These are phyloP conservation scores for Raffaelea deltoideospora DNA, from an alignment of 2,329 filamentous ascomycete genomes.

Conservation along the genomic window DNA sequence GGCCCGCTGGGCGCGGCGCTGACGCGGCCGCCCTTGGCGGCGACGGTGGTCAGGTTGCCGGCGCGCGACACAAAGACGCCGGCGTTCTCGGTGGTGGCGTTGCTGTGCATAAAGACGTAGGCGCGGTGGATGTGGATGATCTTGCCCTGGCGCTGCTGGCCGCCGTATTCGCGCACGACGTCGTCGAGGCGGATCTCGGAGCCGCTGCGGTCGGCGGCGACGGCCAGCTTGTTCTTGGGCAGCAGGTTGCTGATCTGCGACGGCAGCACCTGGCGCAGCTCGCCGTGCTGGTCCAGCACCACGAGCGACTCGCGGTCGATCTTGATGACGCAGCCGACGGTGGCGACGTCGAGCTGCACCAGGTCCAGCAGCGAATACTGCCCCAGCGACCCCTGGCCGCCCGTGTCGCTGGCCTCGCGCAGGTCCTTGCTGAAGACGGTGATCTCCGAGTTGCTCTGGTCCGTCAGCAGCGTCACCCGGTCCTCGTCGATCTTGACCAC, in stretches of 20 bases:
- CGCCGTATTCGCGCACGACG: conserved; percentile 78
- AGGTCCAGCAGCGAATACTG: conserved; percentile 88
- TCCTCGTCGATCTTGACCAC: conserved; percentile 90
- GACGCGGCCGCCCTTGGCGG: conserved; percentile 81
- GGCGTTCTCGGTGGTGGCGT: conserved; percentile 70
- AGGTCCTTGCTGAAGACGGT: conserved; percentile 97
- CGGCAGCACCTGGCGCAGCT: conserved; percentile 66
- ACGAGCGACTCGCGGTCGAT: conserved; percentile 86
- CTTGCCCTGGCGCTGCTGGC: conserved; percentile 71
- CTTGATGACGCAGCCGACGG: conserved; percentile 85
- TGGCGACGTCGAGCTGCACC: conserved; percentile 83
- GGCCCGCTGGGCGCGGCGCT: conserved; percentile 46
- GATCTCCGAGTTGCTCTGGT: conserved; percentile 84
- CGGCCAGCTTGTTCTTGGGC: conserved; percentile 64
- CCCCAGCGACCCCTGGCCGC: conserved; percentile 68
- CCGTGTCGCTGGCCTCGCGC: conserved; percentile 82
- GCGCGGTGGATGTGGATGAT: conserved; percentile 90
- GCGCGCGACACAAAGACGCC: conserved; percentile 80
- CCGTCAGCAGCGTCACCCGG: conserved; percentile 80
- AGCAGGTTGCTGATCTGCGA: conserved; percentile 87
- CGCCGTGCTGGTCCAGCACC: conserved; percentile 81
- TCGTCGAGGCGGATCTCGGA: conserved; percentile 87
- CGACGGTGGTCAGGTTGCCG: conserved; percentile 73
- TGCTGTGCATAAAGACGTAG: conserved; percentile 81
- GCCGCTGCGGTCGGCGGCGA: conserved; percentile 84